Percentiles rank a stretch among this genome's conserved stretches.
Evolutionary conservation across 1,284 basidiomycete species (phyloP).

Genomic region (Pseudozyma thailandica): DNA sequence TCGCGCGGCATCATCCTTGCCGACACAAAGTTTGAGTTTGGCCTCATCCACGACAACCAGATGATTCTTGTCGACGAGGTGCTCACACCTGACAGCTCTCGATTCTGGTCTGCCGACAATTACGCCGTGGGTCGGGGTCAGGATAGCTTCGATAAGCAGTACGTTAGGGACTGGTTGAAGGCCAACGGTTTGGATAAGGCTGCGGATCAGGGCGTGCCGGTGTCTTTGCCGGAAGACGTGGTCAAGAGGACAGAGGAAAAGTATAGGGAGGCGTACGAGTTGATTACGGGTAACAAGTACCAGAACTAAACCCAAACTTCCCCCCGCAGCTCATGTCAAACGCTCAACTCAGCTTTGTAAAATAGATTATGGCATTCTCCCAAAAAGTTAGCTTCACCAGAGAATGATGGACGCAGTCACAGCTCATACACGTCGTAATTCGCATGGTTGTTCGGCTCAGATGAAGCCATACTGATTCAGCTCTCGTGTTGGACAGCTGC

Average conservation of each 20-base stretch:
- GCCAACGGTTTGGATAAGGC: constrained; percentile 57
- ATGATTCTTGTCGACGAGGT: constrained; percentile 94
- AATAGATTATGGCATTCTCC: too few relatives aligned
- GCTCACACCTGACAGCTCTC: constrained; percentile 94
- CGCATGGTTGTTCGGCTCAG: too few relatives aligned
- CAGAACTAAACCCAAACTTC: background rate
- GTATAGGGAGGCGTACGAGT: constrained; percentile 63
- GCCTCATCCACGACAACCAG: constrained; percentile 70
- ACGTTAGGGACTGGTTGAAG: constrained; percentile 82
- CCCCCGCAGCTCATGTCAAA: too few relatives aligned
- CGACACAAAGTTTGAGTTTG: constrained; percentile 93
- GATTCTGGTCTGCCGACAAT: constrained; percentile 87
- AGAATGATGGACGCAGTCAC: too few relatives aligned
- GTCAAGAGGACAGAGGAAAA: constrained; percentile 61
- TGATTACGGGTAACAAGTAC: constrained; percentile 60
- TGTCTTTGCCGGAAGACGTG: constrained; percentile 61
- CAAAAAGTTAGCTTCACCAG: too few relatives aligned
- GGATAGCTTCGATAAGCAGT: constrained; percentile 97
- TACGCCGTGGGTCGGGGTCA: constrained; percentile 83
- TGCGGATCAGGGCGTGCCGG: constrained; percentile 55
- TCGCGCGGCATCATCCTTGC: constrained; percentile 89
- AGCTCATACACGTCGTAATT: too few relatives aligned
- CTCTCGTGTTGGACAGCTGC: too few relatives aligned
- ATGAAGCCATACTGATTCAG: too few relatives aligned
- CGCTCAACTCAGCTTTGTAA: too few relatives aligned